Conservation (phyloP, 495 filamentous ascomycete species). For the Xanthoparmelia taractica region DNA sequence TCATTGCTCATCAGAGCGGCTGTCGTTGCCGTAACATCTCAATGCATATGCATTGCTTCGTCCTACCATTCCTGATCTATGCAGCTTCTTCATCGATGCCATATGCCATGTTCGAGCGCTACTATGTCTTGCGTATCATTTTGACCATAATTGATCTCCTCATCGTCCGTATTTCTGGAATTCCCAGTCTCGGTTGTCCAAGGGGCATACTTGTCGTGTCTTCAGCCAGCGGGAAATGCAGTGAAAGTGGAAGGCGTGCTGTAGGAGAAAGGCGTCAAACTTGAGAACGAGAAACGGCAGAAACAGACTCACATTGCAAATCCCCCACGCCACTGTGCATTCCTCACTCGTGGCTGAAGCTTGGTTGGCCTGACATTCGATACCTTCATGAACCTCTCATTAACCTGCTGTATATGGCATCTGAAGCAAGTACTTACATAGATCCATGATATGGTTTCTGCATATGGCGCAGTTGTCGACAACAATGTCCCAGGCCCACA, state of each 20-base stretch:
- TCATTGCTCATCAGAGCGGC: conserved; percentile 12
- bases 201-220: conserved; percentile 96
- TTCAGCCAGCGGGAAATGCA: conserved; percentile 99
- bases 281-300: not conserved
- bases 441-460: conserved; percentile 99
- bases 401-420: conserved; percentile 7
- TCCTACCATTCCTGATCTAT: not conserved
- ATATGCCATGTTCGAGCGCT: not conserved
- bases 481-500: conserved; percentile 99
- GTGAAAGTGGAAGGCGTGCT: conserved; percentile 99
- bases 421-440: conserved; percentile 53
- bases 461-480: conserved; percentile 99
- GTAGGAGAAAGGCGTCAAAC: conserved; percentile 18
- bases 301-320: conserved; percentile 75
- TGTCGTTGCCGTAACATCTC: not conserved
- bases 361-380: conserved; percentile 99
- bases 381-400: conserved; percentile 51
- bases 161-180: conserved; percentile 97
- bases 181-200: conserved; percentile 98
- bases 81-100: not conserved
- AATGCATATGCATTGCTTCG: not conserved
- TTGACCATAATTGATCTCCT: not conserved
- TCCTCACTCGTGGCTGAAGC: conserved; percentile 95
- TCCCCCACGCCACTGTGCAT: conserved; percentile 98
- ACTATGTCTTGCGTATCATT: not conserved